Conservation (phyloP, 306 rosid species). For the Quillaja saponaria region DNA sequence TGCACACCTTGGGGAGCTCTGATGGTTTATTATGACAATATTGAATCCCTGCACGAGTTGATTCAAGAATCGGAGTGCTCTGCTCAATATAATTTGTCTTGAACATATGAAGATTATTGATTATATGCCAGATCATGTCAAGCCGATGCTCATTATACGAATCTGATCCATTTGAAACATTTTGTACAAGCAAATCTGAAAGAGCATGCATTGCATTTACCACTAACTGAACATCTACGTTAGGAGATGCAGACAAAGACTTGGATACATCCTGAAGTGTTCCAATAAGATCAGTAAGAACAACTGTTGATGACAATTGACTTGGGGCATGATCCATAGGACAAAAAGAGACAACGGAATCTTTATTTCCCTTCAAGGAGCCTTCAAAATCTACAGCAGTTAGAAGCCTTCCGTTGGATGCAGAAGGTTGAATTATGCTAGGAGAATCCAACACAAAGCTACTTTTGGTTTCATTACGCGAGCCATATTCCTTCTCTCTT, state of each 20-base stretch:
- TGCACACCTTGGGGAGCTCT: constrained; percentile 50
- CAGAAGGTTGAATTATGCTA: constrained; percentile 21
- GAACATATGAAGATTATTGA: constrained; percentile 49
- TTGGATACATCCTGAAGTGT: constrained; percentile 40
- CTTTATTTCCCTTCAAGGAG: constrained; percentile 31
- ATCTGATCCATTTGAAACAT: constrained; percentile 32
- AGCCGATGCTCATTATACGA: constrained; percentile 37
- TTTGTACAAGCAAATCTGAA: constrained; percentile 57
- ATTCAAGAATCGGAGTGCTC: constrained; percentile 35
- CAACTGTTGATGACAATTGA: constrained; percentile 31
- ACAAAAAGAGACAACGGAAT: constrained; percentile 26
- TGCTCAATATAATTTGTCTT: constrained; percentile 28
- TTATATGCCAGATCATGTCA: constrained; percentile 43
- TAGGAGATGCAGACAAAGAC: constrained; percentile 46
- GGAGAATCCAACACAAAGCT: constrained; percentile 26
- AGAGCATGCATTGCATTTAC: constrained; percentile 51
- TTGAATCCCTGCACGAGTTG: constrained; percentile 35
- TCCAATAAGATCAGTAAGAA: constrained; percentile 33
- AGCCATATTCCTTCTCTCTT: constrained; percentile 27
- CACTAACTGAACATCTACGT: constrained; percentile 39
- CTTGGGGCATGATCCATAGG: constrained; percentile 20
- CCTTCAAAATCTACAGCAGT: constrained; percentile 20
- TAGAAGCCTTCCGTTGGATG: constrained; percentile 22
- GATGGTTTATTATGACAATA: constrained; percentile 34
- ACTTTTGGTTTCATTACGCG: constrained; percentile 36